A percentile compares a stretch with the other conserved stretches of the same genome.
phyloP scores from a whole-genome alignment of 768 basidiomycete genomes.

The Phlegmacium glaucopus region DNA sequence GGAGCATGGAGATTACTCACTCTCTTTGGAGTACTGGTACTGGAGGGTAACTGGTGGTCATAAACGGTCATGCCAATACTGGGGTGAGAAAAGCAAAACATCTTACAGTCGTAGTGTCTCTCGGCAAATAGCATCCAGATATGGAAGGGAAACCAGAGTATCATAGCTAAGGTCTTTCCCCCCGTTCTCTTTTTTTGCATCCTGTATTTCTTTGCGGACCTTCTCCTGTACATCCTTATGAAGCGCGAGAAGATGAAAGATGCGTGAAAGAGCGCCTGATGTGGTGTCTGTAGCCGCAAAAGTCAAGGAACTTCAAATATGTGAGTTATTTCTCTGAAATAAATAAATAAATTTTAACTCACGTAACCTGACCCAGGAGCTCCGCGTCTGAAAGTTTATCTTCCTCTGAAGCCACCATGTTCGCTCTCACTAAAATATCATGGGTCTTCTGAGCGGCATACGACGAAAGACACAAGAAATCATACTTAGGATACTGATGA shows the following conservation, averaged over 20 bases:
- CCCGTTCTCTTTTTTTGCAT: conserved; percentile 14
- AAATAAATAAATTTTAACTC: conserved; percentile 1
- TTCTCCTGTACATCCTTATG: conserved; percentile 27
- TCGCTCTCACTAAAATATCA: conserved; percentile 34
- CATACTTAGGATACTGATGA: conserved; percentile 45
- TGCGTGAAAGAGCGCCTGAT: conserved; percentile 31
- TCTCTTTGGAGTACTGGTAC: conserved; percentile 7
- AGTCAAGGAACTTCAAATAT: conserved; percentile 19
- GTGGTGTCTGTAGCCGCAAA: conserved; percentile 44
- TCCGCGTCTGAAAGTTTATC: conserved; percentile 32
- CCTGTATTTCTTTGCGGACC: conserved; percentile 32
- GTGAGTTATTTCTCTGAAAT: conserved; percentile 9
- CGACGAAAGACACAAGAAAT: not conserved
- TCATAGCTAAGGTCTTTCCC: conserved; percentile 33
- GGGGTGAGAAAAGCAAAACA: not conserved
- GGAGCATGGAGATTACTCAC: no score
- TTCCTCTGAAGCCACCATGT: conserved; percentile 25
- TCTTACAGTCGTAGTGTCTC: conserved; percentile 39
- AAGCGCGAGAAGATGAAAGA: conserved; percentile 28
- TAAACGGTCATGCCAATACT: not conserved
- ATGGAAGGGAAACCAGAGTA: conserved; percentile 30
- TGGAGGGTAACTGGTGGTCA: conserved; percentile 17
- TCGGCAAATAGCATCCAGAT: conserved; percentile 34
- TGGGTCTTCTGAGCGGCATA: not conserved
- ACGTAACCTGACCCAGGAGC: conserved; percentile 33